phyloP scores from a whole-genome alignment of 176 grass and related monocot genomes.

The barley (Hordeum vulgare) region DNA sequence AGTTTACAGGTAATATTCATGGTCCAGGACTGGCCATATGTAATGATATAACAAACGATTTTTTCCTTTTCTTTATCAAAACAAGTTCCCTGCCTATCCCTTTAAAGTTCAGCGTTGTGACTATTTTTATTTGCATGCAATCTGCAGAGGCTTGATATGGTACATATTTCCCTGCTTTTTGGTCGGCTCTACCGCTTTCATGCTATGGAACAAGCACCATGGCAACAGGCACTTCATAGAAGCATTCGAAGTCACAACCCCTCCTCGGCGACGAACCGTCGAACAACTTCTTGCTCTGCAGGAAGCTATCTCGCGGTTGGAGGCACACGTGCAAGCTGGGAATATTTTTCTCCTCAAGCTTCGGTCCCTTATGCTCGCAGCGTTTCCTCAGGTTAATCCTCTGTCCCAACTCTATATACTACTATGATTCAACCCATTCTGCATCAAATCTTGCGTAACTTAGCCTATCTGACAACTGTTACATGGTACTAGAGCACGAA shows the following conservation, averaged over 20 bases:
- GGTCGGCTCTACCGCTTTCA: conserved; percentile 48
- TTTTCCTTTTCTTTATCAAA: not conserved
- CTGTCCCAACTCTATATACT: not conserved
- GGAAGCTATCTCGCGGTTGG: conserved; percentile 68
- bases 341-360: conserved; percentile 93
- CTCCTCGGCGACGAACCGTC: conserved; percentile 51
- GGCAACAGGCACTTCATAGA: conserved; percentile 37
- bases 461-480: not conserved
- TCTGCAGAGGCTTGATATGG: conserved; percentile 60
- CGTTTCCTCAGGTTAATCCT: conserved; percentile 62
- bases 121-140: not conserved
- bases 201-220: conserved; percentile 68
- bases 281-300: conserved; percentile 74
- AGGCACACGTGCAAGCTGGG: conserved; percentile 61
- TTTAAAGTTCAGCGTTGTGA: not conserved
- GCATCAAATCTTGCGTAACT: not conserved
- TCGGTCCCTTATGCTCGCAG: conserved; percentile 73
- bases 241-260: conserved; percentile 59
- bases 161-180: conserved; percentile 59
- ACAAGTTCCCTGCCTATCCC: not conserved
- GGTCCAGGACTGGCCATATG: not conserved
- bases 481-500: conserved; percentile 55
- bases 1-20: conserved; percentile 48
- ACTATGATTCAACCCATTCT: not conserved
- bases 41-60: not conserved